Conservation (phyloP, 371 early-diverging fungal species). For the Rhizopus microsporus region DNA sequence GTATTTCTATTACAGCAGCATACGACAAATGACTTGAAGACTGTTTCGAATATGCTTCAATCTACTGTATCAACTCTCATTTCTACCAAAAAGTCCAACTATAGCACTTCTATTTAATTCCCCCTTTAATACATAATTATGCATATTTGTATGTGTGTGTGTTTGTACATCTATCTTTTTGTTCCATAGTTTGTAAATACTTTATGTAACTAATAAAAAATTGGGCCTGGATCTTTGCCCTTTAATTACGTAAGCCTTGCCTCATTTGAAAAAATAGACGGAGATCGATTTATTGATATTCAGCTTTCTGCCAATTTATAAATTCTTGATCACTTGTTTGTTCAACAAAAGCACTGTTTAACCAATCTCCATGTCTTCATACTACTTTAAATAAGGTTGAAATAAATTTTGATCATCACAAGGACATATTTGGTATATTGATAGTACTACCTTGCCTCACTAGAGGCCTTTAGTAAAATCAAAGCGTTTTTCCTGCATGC, state of each 20-base stretch:
- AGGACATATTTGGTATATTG: too few relatives aligned
- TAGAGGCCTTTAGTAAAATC: too few relatives aligned
- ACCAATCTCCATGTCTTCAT: too few relatives aligned
- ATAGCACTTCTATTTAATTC: too few relatives aligned
- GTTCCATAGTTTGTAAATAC: too few relatives aligned
- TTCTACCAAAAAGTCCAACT: conserved; percentile 4
- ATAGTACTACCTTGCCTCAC: too few relatives aligned
- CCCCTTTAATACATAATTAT: background rate
- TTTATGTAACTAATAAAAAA: conserved; percentile 3
- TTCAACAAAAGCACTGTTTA: too few relatives aligned
- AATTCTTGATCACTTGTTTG: too few relatives aligned
- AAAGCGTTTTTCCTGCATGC: too few relatives aligned
- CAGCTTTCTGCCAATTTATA: too few relatives aligned
- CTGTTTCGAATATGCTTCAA: conserved; percentile 22
- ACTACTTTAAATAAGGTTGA: too few relatives aligned
- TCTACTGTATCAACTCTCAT: conserved; percentile 22
- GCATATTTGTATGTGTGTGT: background rate
- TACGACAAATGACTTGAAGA: conserved; percentile 11
- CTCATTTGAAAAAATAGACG: background rate
- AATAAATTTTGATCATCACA: too few relatives aligned
- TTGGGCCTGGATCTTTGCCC: background rate
- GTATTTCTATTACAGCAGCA: conserved; percentile 17
- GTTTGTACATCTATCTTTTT: background rate
- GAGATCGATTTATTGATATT: background rate
- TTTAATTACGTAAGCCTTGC: background rate